These are phyloP conservation scores for Pichia sp. DNA, from an alignment of 1,139 yeast species.

Conservation along the genomic window DNA sequence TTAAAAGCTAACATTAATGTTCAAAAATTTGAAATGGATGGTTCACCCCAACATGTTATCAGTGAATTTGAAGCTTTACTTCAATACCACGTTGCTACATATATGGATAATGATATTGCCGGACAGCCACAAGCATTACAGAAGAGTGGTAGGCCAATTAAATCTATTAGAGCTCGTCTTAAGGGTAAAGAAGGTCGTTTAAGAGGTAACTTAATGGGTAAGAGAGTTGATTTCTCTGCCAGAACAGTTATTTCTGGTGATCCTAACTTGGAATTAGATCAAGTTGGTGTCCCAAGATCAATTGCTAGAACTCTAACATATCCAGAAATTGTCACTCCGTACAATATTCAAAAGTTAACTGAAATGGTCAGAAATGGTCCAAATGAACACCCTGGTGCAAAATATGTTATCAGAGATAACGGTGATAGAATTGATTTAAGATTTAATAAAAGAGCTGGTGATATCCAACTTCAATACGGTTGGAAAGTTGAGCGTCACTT, in stretches of 20 bases:
- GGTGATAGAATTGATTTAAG: slow-evolving; percentile 98
- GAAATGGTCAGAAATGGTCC: slow-evolving; percentile 96
- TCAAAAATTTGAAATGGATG: slow-evolving; percentile 93
- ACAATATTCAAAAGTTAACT: slow-evolving; percentile 87
- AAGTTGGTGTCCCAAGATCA: slow-evolving; percentile 96
- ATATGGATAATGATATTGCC: slow-evolving; percentile 99
- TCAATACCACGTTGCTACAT: slow-evolving; percentile 98
- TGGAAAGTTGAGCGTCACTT: slow-evolving; percentile 99
- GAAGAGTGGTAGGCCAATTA: slow-evolving; percentile 97
- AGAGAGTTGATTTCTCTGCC: slow-evolving; percentile 98
- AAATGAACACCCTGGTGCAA: slow-evolving; percentile 99
- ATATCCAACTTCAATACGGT: slow-evolving; percentile 93
- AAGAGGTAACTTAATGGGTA: slow-evolving; percentile 98
- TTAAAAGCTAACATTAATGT: slow-evolving; percentile 94
- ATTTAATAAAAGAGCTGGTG: slow-evolving; percentile 97
- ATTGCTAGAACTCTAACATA: slow-evolving; percentile 93
- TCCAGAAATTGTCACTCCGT: slow-evolving; percentile 97
- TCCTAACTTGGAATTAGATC: slow-evolving; percentile 94
- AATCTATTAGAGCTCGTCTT: slow-evolving; percentile 95
- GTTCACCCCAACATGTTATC: slow-evolving; percentile 97
- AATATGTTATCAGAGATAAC: slow-evolving; percentile 93
- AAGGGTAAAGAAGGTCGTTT: slow-evolving; percentile 99
- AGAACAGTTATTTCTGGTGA: slow-evolving; percentile 99
- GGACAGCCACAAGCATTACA: slow-evolving; percentile 99
- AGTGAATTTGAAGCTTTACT: slow-evolving; percentile 92